A percentile compares a stretch with the other conserved stretches of the same genome.
Evolutionary conservation across 257 asterid species (phyloP).

Genomic region (Craterostigma plantagineum): DNA sequence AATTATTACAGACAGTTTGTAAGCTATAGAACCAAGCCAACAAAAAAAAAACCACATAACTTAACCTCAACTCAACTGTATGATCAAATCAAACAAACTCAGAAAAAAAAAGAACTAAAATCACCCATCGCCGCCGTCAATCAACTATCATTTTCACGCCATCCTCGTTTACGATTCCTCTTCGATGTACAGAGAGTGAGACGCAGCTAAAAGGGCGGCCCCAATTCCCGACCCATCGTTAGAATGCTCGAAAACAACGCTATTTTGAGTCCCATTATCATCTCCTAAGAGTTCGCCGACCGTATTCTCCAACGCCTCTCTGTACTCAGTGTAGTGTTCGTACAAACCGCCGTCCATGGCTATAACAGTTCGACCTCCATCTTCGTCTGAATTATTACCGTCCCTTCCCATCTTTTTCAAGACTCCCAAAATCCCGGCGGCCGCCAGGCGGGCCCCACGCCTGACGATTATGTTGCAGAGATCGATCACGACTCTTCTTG

Average conservation of each 20-base stretch:
- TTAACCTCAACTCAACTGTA: too few species aligned
- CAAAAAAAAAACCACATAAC: too few species aligned
- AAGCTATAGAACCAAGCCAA: too few species aligned
- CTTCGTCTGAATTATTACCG: conserved; percentile 13
- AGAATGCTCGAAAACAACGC: conserved; percentile 40
- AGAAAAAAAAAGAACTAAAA: too few species aligned
- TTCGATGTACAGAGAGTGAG: conserved; percentile 32
- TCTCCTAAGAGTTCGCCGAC: conserved; percentile 43
- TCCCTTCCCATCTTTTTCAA: conserved; percentile 72
- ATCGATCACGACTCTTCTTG: conserved; percentile 32
- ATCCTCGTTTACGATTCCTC: conserved; percentile 7
- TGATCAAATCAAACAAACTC: neutral
- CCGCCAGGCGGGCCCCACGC: conserved; percentile 81
- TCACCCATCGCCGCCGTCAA: neutral
- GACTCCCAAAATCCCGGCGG: conserved; percentile 58
- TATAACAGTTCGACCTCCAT: conserved; percentile 34
- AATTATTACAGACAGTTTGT: too few species aligned
- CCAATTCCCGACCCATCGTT: conserved; percentile 85
- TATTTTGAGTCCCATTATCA: conserved; percentile 14
- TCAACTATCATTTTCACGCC: neutral
- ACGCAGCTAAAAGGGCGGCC: conserved; percentile 81
- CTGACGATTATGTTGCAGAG: conserved; percentile 50
- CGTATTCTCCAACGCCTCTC: conserved; percentile 36
- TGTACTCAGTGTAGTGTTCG: conserved; percentile 55
- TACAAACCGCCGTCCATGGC: conserved; percentile 83